Evolutionary conservation across 2,329 filamentous ascomycete genomes (phyloP), one percentile per base, ranked within the genome.

Genomic region (Penicillium sp.): DNA sequence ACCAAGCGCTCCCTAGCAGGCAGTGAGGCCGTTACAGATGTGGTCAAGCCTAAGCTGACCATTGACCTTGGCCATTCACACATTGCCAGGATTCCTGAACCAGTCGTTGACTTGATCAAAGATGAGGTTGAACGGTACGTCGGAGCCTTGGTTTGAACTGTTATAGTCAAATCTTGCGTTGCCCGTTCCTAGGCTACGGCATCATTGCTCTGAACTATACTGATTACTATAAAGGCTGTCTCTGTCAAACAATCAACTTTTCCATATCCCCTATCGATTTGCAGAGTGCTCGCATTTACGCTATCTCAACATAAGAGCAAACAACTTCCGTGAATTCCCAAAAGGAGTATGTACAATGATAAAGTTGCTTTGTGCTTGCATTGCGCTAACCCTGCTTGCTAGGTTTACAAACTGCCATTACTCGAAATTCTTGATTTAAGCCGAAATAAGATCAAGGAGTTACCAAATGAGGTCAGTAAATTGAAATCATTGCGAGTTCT

Each of bases 391-490:
- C 43, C 54, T 66, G 61, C 24, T 69, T 66, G 61, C 22, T 69
- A 96, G 92, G 84, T 97, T 56, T 92, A 93, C 71, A 87, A 92
- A 72, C 82, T 97, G 59, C 87, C 85, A 50, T 89, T 91, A 34
- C 83, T 97, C 53, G 92, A 97, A 75, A 96, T 97, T 57, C 83
- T 97, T 59, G 93, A 97, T 75, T 82, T 97, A 53, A 92, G 92
- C 71, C 85, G 90, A 66, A 97, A 97, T 72, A 90, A 89, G 72
- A 86, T 97, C 59, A 84, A 83, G 46, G 79, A 83, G 10, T 82
- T 97, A 2, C 92, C 93, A 0, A 84, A 87, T 45, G 89, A 92
- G 52, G 89, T 97, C 59, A 85, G 84, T 58, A 90, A 87, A 68
- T 80, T 97, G 66, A 87, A 87, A 5, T 96, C 90, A 2, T 79